These are phyloP conservation scores for Kuraishia piskuri DNA, from an alignment of 805 yeast genomes.

Conservation along the genomic window DNA sequence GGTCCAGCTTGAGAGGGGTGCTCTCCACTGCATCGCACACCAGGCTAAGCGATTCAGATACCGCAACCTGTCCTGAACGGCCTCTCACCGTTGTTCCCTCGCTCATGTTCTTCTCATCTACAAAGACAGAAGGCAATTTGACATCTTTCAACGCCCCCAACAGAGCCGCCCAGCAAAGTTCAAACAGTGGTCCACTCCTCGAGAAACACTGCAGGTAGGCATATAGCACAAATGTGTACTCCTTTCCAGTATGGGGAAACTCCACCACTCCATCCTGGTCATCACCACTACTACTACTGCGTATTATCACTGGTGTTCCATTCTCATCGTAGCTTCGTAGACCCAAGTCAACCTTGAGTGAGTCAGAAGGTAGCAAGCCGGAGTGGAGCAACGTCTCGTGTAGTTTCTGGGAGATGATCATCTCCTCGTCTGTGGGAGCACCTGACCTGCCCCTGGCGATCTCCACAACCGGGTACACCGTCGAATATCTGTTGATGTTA, in stretches of 20 bases:
- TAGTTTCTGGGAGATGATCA: conserved; percentile 57
- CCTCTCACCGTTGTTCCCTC: conserved; percentile 20
- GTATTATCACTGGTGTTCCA: conserved; percentile 37
- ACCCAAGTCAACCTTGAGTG: conserved; percentile 47
- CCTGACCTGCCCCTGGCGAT: conserved; percentile 69
- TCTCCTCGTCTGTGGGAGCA: conserved; percentile 82
- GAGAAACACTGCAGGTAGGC: conserved; percentile 74
- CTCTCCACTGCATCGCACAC: conserved; percentile 43
- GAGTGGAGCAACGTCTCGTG: conserved; percentile 54
- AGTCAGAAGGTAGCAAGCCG: conserved; percentile 37
- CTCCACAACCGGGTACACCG: conserved; percentile 68
- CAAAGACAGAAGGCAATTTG: conserved; percentile 57
- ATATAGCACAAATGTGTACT: conserved; percentile 51
- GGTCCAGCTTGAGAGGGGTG: conserved; percentile 29
- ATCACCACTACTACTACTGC: no score
- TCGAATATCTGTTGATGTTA: conserved; percentile 15
- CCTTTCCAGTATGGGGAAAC: conserved; percentile 28
- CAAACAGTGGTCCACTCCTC: conserved; percentile 75
- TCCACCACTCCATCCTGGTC: conserved; percentile 24
- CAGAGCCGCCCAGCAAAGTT: conserved; percentile 63
- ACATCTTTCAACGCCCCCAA: conserved; percentile 52
- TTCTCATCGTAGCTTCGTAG: conserved; percentile 42
- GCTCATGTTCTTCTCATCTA: conserved; percentile 53
- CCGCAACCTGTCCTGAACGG: conserved; percentile 24
- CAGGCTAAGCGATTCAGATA: conserved; percentile 41